Evolutionary conservation across 23 red algal species (phyloP).

Genomic region (Gracilaria gracilis): DNA sequence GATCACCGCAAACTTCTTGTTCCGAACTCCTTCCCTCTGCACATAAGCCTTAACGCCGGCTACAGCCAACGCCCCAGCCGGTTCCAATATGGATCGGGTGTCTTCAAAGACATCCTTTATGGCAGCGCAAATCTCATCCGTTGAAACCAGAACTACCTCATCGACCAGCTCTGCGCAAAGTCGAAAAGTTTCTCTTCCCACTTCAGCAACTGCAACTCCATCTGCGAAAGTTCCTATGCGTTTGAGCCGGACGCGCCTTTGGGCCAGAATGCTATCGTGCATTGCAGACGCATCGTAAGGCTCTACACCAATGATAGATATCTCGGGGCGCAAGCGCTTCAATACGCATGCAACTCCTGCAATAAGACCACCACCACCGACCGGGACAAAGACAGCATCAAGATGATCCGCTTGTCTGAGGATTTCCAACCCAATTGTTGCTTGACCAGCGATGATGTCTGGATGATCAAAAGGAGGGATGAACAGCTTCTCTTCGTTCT

Average conservation of each 20-base stretch:
- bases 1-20: slow-evolving; percentile 74
- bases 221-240: slow-evolving; percentile 93
- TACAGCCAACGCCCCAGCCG: slow-evolving; percentile 91
- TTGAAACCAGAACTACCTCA: slow-evolving; percentile 90
- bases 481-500: slow-evolving; percentile 75
- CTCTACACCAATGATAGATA: slow-evolving; percentile 90
- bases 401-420: slow-evolving; percentile 72
- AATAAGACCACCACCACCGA: slow-evolving; percentile 98
- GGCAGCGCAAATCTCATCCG: slow-evolving; percentile 97
- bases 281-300: slow-evolving; percentile 92
- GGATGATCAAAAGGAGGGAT: slow-evolving; percentile 99
- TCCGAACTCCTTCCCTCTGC: slow-evolving; percentile 16
- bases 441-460: slow-evolving; percentile 96
- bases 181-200: slow-evolving; percentile 91
- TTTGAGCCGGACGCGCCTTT: slow-evolving; percentile 75
- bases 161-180: slow-evolving; percentile 88
- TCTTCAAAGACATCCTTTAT: slow-evolving; percentile 99
- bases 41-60: slow-evolving; percentile 91
- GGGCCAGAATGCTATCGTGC: slow-evolving; percentile 78
- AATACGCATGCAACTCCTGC: slow-evolving; percentile 89
- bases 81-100: slow-evolving; percentile 95
- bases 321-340: slow-evolving; percentile 88
- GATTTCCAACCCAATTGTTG: slow-evolving; percentile 90
- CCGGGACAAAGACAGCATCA: slow-evolving; percentile 95
- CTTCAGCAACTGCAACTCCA: slow-evolving; percentile 93